phyloP scores from a whole-genome alignment of 441 rosid species.

The Erodium texanum region DNA sequence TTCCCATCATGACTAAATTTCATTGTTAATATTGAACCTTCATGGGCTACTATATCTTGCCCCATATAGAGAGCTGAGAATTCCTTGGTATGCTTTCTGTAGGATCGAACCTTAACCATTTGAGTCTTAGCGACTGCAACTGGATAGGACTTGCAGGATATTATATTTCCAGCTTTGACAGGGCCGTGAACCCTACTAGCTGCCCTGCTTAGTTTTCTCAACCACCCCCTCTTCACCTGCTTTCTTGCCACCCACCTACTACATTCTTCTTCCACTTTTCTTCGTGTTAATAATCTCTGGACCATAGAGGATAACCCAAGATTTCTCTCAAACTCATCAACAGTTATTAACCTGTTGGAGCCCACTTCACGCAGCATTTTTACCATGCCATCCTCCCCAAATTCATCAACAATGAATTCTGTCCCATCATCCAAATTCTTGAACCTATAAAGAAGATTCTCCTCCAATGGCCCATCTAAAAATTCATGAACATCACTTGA shows the following conservation, averaged over 20 bases:
- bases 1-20: conserved; percentile 80
- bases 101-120: conserved; percentile 47
- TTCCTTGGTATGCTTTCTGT: conserved; percentile 60
- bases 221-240: conserved; percentile 51
- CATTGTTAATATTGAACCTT: conserved; percentile 69
- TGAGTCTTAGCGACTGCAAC: conserved; percentile 28
- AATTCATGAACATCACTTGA: conserved; percentile 31
- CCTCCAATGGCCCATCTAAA: conserved; percentile 14
- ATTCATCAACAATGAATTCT: conserved; percentile 22
- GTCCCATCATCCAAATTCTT: conserved; percentile 29
- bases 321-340: conserved; percentile 22
- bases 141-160: conserved; percentile 17
- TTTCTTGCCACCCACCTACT: conserved; percentile 22
- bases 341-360: conserved; percentile 20
- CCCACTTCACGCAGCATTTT: conserved; percentile 23
- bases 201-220: conserved; percentile 40
- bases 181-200: conserved; percentile 40
- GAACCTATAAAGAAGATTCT: conserved; percentile 23
- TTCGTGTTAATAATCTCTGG: conserved; percentile 22
- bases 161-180: conserved; percentile 27
- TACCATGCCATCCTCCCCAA: conserved; percentile 20
- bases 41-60: conserved; percentile 73
- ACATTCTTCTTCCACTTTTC: conserved; percentile 27
- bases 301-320: conserved; percentile 32
- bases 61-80: conserved; percentile 59